Evolutionary conservation across 176 grass and related monocot species (phyloP).

Genomic region (maize (Zea mays)): DNA sequence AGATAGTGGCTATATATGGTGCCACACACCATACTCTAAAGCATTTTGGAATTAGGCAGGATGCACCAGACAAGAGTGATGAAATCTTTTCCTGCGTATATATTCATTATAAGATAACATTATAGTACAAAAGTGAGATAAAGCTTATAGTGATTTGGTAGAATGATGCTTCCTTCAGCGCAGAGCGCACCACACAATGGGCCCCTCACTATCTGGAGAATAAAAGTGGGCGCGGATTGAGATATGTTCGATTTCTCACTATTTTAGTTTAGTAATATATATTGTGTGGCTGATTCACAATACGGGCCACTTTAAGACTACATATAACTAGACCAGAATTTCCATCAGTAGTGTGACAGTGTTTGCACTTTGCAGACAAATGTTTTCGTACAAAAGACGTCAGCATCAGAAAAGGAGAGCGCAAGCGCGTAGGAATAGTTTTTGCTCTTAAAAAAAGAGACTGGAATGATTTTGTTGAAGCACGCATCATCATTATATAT

Average conservation of each 20-base stretch:
- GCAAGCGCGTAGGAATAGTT: not conserved
- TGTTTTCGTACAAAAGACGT: constrained; percentile 5
- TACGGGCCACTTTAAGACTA: constrained; percentile 32
- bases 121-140: constrained; percentile 6
- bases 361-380: constrained; percentile 6
- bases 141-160: constrained; percentile 6
- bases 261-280: constrained; percentile 11
- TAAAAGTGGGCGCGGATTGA: constrained; percentile 9
- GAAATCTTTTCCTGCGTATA: not conserved
- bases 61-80: not conserved
- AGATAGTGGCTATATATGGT: no score
- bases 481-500: constrained; percentile 3
- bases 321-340: not conserved
- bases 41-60: no score
- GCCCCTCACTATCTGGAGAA: constrained; percentile 2
- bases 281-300: not conserved
- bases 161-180: constrained; percentile 27
- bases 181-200: constrained; percentile 2
- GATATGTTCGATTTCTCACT: constrained; percentile 24
- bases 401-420: constrained; percentile 23
- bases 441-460: not conserved
- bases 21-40: no score
- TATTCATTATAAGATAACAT: not conserved
- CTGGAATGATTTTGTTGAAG: not conserved
- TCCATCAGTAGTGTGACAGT: no score